These are phyloP conservation scores for Gastroboletus turbinatus DNA, from an alignment of 1,284 basidiomycete species.

Conservation along the genomic window DNA sequence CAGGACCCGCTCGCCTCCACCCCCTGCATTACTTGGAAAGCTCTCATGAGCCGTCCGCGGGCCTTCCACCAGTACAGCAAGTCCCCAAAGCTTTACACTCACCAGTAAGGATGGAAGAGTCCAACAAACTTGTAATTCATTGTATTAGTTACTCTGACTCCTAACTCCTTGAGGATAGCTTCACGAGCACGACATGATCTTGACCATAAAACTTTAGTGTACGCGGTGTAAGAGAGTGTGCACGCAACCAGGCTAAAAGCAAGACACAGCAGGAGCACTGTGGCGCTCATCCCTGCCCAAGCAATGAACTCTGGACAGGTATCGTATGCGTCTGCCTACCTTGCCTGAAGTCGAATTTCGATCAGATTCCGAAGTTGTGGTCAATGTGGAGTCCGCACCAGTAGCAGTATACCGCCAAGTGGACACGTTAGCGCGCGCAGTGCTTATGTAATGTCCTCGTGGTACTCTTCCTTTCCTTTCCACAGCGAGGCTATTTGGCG, in stretches of 20 bases:
- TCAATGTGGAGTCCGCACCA: constrained; percentile 6
- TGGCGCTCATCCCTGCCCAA: constrained; percentile 14
- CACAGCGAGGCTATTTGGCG: constrained; percentile 5
- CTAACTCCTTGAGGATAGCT: constrained; percentile 21
- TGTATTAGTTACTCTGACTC: not conserved
- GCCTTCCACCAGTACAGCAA: constrained; percentile 29
- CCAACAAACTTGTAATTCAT: constrained; percentile 58
- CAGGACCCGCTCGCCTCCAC: constrained; percentile 94
- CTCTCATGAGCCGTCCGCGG: constrained; percentile 35
- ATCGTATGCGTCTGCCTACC: not conserved
- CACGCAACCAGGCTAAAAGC: constrained; percentile 9
- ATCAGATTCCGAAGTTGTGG: not conserved
- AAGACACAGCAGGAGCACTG: constrained; percentile 22
- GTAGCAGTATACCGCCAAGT: not conserved
- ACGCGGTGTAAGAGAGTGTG: constrained; percentile 24
- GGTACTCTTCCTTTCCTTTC: not conserved
- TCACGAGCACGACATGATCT: constrained; percentile 23
- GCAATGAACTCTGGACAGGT: constrained; percentile 1
- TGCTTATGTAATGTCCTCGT: constrained; percentile 10
- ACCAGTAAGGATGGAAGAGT: constrained; percentile 98
- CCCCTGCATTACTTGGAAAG: constrained; percentile 84
- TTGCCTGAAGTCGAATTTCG: not conserved
- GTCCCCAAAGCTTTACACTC: constrained; percentile 28
- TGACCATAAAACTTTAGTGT: constrained; percentile 24
- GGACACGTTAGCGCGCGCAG: too few species aligned